These are phyloP conservation scores for Pseudonitzschia multistriata DNA, from an alignment of 108 stramenopile genomes.

Conservation along the genomic window DNA sequence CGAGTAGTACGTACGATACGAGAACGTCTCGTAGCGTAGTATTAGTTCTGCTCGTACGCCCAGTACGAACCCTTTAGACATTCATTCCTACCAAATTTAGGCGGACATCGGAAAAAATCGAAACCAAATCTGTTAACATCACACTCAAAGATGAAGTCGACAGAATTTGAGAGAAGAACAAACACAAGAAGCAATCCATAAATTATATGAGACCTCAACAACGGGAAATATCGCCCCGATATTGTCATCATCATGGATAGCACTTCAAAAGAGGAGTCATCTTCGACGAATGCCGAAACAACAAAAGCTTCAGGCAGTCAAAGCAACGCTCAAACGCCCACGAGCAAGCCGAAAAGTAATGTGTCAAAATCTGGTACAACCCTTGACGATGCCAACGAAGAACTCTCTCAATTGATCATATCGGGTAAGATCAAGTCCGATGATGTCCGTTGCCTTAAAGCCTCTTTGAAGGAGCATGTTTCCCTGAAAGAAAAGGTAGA, in stretches of 20 bases:
- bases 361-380: conserved; percentile 9
- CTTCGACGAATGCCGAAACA: neutral
- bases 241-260: neutral
- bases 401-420: conserved; percentile 37
- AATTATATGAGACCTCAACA: too few relatives aligned
- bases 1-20: too few relatives aligned
- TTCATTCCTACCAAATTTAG: too few relatives aligned
- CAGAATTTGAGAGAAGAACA: too few relatives aligned
- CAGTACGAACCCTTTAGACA: too few relatives aligned
- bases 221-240: too few relatives aligned
- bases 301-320: neutral
- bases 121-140: too few relatives aligned
- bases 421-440: conserved; percentile 29
- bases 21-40: too few relatives aligned
- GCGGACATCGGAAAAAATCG: too few relatives aligned
- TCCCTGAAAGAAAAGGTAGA: conserved; percentile 73
- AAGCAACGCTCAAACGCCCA: neutral
- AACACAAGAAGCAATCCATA: too few relatives aligned
- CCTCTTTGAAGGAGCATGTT: conserved; percentile 64
- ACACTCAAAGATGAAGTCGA: too few relatives aligned
- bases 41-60: too few relatives aligned
- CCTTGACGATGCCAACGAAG: conserved; percentile 36
- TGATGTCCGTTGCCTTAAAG: conserved; percentile 50
- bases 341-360: neutral
- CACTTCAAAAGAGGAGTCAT: neutral